A percentile compares a stretch with the other conserved stretches of the same genome.
phyloP scores from a whole-genome alignment of 768 basidiomycete species.

The Boletellus sp. region DNA sequence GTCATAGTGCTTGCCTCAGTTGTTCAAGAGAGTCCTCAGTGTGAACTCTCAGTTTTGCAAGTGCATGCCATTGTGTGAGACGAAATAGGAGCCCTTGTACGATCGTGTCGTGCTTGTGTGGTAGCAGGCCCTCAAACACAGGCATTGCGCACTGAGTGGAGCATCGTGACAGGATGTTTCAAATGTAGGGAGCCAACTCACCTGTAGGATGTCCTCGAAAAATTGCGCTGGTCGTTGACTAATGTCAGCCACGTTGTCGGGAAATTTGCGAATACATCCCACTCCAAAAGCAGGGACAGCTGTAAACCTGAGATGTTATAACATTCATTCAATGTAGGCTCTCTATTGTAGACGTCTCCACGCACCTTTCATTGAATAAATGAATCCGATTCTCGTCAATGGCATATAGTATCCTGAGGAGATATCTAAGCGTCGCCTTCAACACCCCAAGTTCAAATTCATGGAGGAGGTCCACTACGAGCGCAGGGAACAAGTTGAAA shows the following conservation, averaged over 20 bases:
- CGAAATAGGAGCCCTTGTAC: slow-evolving; percentile 23
- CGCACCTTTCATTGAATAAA: not conserved
- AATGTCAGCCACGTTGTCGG: slow-evolving; percentile 34
- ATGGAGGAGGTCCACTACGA: no score
- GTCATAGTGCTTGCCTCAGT: not conserved
- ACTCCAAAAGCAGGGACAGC: not conserved
- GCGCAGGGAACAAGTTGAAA: no score
- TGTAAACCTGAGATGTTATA: not conserved
- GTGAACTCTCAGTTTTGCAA: slow-evolving; percentile 1
- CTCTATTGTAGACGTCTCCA: no score
- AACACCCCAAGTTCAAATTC: not conserved
- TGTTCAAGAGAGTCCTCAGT: not conserved
- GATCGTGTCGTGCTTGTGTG: slow-evolving; percentile 17
- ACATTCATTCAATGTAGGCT: no score
- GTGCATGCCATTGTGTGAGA: slow-evolving; percentile 16
- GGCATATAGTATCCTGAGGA: not conserved
- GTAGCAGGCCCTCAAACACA: slow-evolving; percentile 37
- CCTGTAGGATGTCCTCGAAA: slow-evolving; percentile 16
- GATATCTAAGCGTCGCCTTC: not conserved
- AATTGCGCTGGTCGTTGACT: slow-evolving; percentile 25
- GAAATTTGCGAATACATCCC: slow-evolving; percentile 35
- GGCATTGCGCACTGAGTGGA: slow-evolving; percentile 34
- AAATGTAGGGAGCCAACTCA: not conserved
- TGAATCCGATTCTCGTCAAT: not conserved
- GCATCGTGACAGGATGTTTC: not conserved